phyloP scores from a whole-genome alignment of 2,329 filamentous ascomycete genomes.

The Xylaria sp. region DNA sequence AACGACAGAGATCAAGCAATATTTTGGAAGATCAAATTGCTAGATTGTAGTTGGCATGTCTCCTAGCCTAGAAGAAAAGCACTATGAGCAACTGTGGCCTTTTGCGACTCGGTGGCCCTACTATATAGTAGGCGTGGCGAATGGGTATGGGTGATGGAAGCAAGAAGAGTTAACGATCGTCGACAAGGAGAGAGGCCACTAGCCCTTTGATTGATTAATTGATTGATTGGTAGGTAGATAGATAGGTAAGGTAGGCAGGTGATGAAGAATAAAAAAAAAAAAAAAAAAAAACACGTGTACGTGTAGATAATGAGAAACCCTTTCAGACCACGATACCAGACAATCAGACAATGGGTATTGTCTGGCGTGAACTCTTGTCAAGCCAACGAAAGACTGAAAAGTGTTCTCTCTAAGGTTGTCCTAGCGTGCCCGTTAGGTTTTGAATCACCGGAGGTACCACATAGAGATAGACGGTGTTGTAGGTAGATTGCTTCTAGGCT shows the following conservation, averaged over 20 bases:
- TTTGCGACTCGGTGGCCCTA: constrained; percentile 17
- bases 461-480: too few species aligned
- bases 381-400: constrained; percentile 29
- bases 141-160: background rate
- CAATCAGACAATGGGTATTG: background rate
- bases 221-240: too few species aligned
- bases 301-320: background rate
- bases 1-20: background rate
- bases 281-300: background rate
- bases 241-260: background rate
- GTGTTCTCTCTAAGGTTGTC: constrained; percentile 24
- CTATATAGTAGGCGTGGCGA: constrained; percentile 9
- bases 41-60: background rate
- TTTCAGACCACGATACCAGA: constrained; percentile 11
- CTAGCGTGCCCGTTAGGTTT: background rate
- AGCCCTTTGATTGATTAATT: background rate
- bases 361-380: constrained; percentile 14
- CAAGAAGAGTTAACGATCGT: constrained; percentile 7
- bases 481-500: too few species aligned
- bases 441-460: background rate
- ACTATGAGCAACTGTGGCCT: constrained; percentile 16
- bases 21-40: background rate
- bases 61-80: background rate
- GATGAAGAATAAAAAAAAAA: too few species aligned
- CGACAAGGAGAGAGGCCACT: background rate